phyloP scores from a whole-genome alignment of 2,329 filamentous ascomycete species.

The Ascochyta viciae-villosae region DNA sequence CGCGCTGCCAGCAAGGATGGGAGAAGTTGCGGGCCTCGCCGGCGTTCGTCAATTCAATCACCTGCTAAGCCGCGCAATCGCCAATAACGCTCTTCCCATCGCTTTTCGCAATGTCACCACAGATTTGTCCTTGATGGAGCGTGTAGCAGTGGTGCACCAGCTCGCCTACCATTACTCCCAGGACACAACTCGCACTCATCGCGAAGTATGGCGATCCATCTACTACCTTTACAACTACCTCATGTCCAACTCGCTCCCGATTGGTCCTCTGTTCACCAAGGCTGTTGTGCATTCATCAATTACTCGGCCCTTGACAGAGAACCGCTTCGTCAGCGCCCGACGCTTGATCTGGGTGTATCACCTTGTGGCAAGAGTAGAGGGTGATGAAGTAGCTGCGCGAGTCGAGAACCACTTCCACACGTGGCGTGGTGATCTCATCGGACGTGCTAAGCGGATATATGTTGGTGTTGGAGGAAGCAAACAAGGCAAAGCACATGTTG shows the following conservation, averaged over 20 bases:
- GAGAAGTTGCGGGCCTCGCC: conserved; percentile 11
- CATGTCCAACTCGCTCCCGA: conserved; percentile 23
- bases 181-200: conserved; percentile 28
- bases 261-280: conserved; percentile 41
- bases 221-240: conserved; percentile 41
- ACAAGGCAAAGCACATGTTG: conserved; percentile 33
- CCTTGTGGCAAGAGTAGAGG: conserved; percentile 39
- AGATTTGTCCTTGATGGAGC: conserved; percentile 22
- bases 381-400: conserved; percentile 33
- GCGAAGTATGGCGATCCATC: conserved; percentile 34
- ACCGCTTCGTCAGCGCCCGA: conserved; percentile 37
- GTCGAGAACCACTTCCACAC: conserved; percentile 37
- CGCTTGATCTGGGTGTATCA: conserved; percentile 40
- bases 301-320: conserved; percentile 35
- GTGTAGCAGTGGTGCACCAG: conserved; percentile 38
- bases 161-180: conserved; percentile 44
- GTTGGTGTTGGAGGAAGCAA: conserved; percentile 26
- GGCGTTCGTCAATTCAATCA: conserved; percentile 33
- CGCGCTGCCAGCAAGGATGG: neutral
- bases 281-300: conserved; percentile 36
- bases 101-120: conserved; percentile 23
- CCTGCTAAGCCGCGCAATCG: conserved; percentile 34
- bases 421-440: conserved; percentile 41
- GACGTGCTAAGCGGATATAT: conserved; percentile 28
- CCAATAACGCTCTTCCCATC: conserved; percentile 33